phyloP scores from a whole-genome alignment of 768 basidiomycete species.

The Symmetrospora coprosmae region DNA sequence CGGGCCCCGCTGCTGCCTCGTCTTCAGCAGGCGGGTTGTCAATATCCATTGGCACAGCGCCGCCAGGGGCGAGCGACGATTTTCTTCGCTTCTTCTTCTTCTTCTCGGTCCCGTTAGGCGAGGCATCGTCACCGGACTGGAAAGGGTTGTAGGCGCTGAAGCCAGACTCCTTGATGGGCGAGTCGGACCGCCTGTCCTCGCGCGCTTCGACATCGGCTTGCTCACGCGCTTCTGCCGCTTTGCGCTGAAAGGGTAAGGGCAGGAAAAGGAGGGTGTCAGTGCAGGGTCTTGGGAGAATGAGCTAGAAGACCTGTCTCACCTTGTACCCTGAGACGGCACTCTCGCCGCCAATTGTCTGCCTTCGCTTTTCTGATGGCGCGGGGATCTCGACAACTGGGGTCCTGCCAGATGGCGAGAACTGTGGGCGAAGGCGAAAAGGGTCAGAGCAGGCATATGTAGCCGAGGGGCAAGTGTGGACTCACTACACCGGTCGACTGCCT shows the following conservation, averaged over 20 bases:
- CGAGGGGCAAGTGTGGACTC: too few relatives aligned
- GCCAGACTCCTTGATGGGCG: too few relatives aligned
- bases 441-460: background rate
- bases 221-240: background rate
- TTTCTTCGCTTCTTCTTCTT: too few relatives aligned
- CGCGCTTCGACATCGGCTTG: background rate
- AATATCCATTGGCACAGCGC: too few relatives aligned
- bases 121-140: too few relatives aligned
- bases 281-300: too few relatives aligned
- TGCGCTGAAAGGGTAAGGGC: constrained; percentile 2
- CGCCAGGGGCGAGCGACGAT: background rate
- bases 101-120: background rate
- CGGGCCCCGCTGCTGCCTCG: too few relatives aligned
- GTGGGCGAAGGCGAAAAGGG: background rate
- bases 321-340: background rate
- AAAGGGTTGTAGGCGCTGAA: constrained; percentile 12
- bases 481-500: too few relatives aligned
- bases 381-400: background rate
- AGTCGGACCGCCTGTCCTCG: too few relatives aligned
- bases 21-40: too few relatives aligned
- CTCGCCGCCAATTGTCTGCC: background rate
- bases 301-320: background rate
- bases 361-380: too few relatives aligned
- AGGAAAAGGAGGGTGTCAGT: too few relatives aligned
- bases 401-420: background rate